Evolutionary conservation across 176 grass and related monocot genomes (phyloP), one percentile per base, ranked within the genome.

Genomic region (Ananas comosus): DNA sequence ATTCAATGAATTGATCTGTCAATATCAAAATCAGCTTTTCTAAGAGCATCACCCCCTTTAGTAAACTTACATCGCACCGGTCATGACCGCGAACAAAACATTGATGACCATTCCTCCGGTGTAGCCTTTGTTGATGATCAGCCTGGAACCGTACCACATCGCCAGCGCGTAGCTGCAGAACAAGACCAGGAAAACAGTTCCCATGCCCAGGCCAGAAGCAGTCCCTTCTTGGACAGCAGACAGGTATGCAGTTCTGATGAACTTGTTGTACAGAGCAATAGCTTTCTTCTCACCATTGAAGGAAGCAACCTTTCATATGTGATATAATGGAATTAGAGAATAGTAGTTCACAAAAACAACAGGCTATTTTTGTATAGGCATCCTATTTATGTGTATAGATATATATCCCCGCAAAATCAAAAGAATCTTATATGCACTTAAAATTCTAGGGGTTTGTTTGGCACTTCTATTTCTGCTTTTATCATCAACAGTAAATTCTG

Each of bases 261-360:
- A 51, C 65, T 76, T 92, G 64, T 88, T 85, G 25, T 92, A 92
- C 6, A 63, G 53, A 53, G 12, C 29, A 49, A 88, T 69, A 21
- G 89, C 89, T 66, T 79, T 72, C 11, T 92, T 88, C 80, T 92
- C 89, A 27, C 89, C 89, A 27, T 88, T 92, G 69, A 92, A 92
- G 11, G 89, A 88, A 1, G 54, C 85, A 66, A 92, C 89, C 89
- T 92, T 58, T 82, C 22, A 12, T 66, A n/a, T 47, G 64, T 66
- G 3, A 25, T 6, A 47, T 10, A 27, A 9, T 4, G 33, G 13
- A 10, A 17, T 59, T 59, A 9, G 54, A 21, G 14, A 17, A 59
- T 17, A 2, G 0, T 8, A 17, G 4, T 42, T 6, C 33, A 16
- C 53, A 57, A 57, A 16, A 57, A 2, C 17, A 57, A 57, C 13